Evolutionary conservation across 225 moss, liverwort and hornwort genomes (phyloP), one percentile per base, ranked within the genome.

Genomic region (Sphagnum tenellum): DNA sequence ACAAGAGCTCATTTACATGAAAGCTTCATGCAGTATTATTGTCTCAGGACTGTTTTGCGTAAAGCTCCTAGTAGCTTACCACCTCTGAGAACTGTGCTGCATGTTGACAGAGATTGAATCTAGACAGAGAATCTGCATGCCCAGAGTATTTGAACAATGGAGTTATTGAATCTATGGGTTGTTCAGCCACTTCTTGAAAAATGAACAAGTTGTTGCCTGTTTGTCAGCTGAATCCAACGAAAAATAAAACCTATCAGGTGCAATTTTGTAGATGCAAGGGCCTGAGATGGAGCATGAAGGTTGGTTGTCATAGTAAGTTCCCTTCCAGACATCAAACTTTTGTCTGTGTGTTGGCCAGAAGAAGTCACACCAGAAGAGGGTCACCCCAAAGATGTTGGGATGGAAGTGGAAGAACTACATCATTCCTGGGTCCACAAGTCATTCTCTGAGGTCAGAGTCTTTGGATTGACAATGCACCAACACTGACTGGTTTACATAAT

Each of bases 251-350:
- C 73, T 78, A 7, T 78, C 60, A 0, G 46, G 1, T n/a, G 8
- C 55, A 49, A 75, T 0, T 56, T 49, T 78, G 66, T 78, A 82
- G 3, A 9, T 58, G 63, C 82, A 78, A 3, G 70, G 48, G 55
- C 78, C 82, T 4, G 61, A 59, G 3, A 55, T 7, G n/a, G 75
- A 71, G 57, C 82, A 82, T 3, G n/a, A 45, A 29, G 68, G 82
- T 2, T 78, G 70, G 0, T 75, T 63, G 54, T 61, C 50, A 45
- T 78, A 75, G 51, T 56, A 65, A 45, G 72, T 78, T 3, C 82
- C 82, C 12, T 82, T 67, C 82, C 82, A 82, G 12, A 82, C 82
- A 0, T 78, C 69, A 55, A 82, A 82, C 0, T 68, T 68, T 13
- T 75, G 75, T 12, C 3, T 70, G 51, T 78, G 67, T 49, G 2